Evolutionary conservation across 2,329 filamentous ascomycete species (phyloP), one percentile per base, ranked within the genome.

Genomic region (Amesomyces nigricolor): DNA sequence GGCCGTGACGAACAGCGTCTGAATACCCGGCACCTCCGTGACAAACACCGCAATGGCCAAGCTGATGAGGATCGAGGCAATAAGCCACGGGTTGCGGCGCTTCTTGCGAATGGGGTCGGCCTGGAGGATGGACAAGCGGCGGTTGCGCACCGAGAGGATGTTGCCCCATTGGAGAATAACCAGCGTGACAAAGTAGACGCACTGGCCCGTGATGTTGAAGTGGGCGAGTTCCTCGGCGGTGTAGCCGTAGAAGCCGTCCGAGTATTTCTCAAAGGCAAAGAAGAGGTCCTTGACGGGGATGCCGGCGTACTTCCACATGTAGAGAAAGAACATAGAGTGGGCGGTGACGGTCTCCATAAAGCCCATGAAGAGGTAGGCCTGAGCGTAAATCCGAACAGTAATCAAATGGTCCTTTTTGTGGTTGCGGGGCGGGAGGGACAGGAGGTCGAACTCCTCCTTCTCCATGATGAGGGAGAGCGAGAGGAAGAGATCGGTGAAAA

Each of bases 401-500:
- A 80, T 79, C 5, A 81, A 70, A 45, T 79, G 78, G 57, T 80
- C 75, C 14, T 70, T 70, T 56, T 72, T 74, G 56, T 74, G 73
- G 60, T 79, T 73, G 9, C 78, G 75, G 0, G 78, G 78, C 2
- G 76, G 76, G 0, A 78, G 69, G 3, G 71, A 73, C 16, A 81
- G 68, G 0, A 81, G 71, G 51, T 80, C 77, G 52, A 78, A 79
- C 51, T 81, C 78, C 49, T 78, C 75, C 61, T 78, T 77, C 51
- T 81, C 78, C 77, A 79, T 79, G 57, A 80, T 78, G 2, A 80
- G 51, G 2, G 66, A 75, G 0, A 80, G 65, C 0, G 75, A 75
- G 2, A 78, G 66, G 66, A 80, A 80, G 0, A 79, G 66, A 62
- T 80, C 78, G 11, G 77, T 80, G 57, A 80, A 80, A 57, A 80